Evolutionary conservation across 2,329 filamentous ascomycete species (phyloP), one percentile per base, ranked within the genome.

Genomic region (Fusarium coffeatum): DNA sequence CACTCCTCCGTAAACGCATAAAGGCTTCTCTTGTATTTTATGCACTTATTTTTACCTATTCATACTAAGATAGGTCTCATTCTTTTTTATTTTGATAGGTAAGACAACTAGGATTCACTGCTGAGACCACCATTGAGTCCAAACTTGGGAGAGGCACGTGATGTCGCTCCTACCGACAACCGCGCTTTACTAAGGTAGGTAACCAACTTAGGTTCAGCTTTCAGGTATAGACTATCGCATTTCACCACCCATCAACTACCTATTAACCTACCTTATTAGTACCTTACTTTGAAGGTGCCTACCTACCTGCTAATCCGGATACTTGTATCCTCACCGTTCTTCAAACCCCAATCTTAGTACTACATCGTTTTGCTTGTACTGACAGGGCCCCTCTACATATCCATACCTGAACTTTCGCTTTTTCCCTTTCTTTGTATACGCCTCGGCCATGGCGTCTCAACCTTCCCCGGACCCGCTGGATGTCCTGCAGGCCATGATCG

Each of bases 401-500:
- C 22, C 25, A 5, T 20, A 30, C 23, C 42, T 30, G 27, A 20
- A 40, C 46, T 45, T 32, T 40, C 32, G 34, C 27, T 16, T 37
- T 13, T 40, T 18, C 20, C 25, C 20, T 12, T 41, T 41, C 22
- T 51, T 20, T 22, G 20, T 16, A 54, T 16, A 46, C 32, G 51
- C 42, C 42, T 47, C 30, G 41, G 48, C 23, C 55, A 80, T 81
- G 78, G 76, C 80, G 54, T 71, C 76, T 18, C 71, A 77, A 56
- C 71, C 76, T 56, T 70, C 78, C 56, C 77, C 79, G 63, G 79
- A 83, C 55, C 78, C 84, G 28, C 72, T 87, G 25, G 82, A 85
- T 55, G 77, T 81, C 59, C 80, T 89, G n/a, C 82, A 88, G 73
- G 78, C 80, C 55, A 83, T 86, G 71, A 80, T 89, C 69, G 86